phyloP scores from a whole-genome alignment of 805 yeast species.

The Yarrowia sp. region DNA sequence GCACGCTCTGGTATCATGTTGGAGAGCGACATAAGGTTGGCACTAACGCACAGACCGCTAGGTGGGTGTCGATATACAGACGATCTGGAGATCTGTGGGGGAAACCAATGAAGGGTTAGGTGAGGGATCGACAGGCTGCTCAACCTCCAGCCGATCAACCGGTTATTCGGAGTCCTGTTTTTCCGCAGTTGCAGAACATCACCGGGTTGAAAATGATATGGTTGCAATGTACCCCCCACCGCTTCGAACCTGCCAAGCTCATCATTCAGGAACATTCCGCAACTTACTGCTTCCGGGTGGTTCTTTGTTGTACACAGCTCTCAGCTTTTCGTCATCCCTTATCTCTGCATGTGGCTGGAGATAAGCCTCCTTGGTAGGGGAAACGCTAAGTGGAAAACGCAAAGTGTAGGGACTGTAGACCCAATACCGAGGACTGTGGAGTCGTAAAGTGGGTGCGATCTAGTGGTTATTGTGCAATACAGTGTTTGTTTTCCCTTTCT shows the following conservation, averaged over 20 bases:
- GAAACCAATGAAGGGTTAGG: conserved; percentile 1
- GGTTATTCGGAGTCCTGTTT: too few relatives aligned
- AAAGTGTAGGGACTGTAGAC: background rate
- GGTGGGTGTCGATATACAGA: conserved; percentile 8
- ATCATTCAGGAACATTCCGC: conserved; percentile 19
- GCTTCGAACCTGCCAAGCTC: conserved; percentile 5
- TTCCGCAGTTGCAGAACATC: too few relatives aligned
- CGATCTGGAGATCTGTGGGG: conserved; percentile 33
- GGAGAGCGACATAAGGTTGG: background rate
- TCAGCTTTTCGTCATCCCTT: conserved; percentile 11
- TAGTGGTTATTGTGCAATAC: background rate
- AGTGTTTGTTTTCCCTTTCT: background rate
- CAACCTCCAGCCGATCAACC: background rate
- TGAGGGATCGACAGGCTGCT: background rate
- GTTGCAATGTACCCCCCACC: too few relatives aligned
- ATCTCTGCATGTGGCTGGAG: conserved; percentile 22
- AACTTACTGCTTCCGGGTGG: background rate
- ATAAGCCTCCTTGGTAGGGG: conserved; percentile 13
- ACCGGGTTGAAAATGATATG: too few relatives aligned
- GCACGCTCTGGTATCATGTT: conserved; percentile 6
- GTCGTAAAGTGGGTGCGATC: background rate
- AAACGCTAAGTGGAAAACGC: background rate
- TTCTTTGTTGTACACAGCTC: background rate
- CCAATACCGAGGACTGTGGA: background rate
- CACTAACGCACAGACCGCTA: conserved; percentile 7